A percentile compares a stretch with the other conserved stretches of the same genome.
Evolutionary conservation across 225 moss, liverwort and hornwort genomes (phyloP).

Genomic region (Bryoerythrophyllum caledonicum): DNA sequence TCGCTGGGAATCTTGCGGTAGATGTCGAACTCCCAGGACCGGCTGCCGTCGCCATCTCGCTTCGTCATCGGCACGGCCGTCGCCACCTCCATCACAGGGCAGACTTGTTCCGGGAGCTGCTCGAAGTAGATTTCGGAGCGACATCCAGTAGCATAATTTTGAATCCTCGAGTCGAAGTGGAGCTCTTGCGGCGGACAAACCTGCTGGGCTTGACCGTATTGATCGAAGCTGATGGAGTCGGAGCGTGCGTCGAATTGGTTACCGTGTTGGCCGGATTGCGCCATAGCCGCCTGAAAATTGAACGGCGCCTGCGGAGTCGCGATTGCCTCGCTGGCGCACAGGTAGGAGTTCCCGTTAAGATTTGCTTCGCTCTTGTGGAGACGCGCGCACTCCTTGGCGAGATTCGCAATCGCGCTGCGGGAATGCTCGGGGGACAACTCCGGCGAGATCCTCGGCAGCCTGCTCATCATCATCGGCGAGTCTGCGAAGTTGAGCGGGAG

Average conservation of each 20-base stretch:
- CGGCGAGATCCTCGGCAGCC: conserved; percentile 32
- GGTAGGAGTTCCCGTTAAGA: too few species aligned
- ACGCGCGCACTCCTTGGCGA: conserved; percentile 41
- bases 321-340: neutral
- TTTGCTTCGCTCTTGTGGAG: neutral
- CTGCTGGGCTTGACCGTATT: neutral
- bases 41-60: neutral
- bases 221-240: neutral
- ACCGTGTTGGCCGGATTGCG: neutral
- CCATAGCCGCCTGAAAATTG: neutral
- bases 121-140: conserved; percentile 19
- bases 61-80: conserved; percentile 17
- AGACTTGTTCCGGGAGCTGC: conserved; percentile 18
- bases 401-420: conserved; percentile 43
- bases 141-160: conserved; percentile 8
- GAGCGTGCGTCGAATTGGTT: too few species aligned
- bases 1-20: conserved; percentile 7
- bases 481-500: conserved; percentile 35
- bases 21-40: conserved; percentile 35
- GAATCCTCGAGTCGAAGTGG: neutral
- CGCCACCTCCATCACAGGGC: conserved; percentile 13
- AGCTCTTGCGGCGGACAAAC: neutral
- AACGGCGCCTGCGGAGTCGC: neutral
- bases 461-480: conserved; percentile 26
- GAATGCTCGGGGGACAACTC: conserved; percentile 29